Evolutionary conservation across 768 basidiomycete species (phyloP), one percentile per base, ranked within the genome.

Genomic region (Candolleomyces eurysporus): DNA sequence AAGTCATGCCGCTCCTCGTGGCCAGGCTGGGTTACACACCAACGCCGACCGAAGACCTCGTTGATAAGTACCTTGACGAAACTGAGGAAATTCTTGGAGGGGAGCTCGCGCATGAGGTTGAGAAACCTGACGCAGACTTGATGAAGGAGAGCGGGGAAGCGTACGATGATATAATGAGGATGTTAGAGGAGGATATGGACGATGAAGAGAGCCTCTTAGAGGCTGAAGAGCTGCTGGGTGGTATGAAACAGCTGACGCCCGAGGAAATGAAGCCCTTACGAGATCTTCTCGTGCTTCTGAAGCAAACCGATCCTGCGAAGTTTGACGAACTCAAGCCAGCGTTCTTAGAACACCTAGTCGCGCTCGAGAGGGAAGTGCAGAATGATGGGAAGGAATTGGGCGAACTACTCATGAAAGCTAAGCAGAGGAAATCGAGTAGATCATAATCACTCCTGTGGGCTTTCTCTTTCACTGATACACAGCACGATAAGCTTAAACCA

Each of bases 1-100:
- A 62, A 11, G 76, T 77, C 8, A 67, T 77, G 36, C 69, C 75
- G 4, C 46, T 73, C 1, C 69, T 76, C 16, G 71, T 66, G 32
- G 61, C 67, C 42, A 66, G 70, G 30, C 59, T 76, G 32, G 68
- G 66, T 11, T 75, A 76, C 58, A 65, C 65, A 2, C 76, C 75
- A 2, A 54, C 64, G 48, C 57, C 63, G 5, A 73, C 71, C 2
- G 60, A 64, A 19, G 55, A 61, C n/a, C 56, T 61, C 32, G 32
- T 36, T 30, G 21, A 57, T 31, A 49, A 57, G 14, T 57, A 49
- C 48, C 39, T 57, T 4, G 48, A 57, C 11, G 53, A 57, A 21
- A 57, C 7, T 31, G 46, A 57, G 48, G 31, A 61, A 16, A 14
- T 57, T 6, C 9, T 61, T 7, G 61, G 56, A 39, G 55, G 50